Evolutionary conservation across 495 filamentous ascomycete genomes (phyloP).

Genomic region (Talaromyces proteolyticus): DNA sequence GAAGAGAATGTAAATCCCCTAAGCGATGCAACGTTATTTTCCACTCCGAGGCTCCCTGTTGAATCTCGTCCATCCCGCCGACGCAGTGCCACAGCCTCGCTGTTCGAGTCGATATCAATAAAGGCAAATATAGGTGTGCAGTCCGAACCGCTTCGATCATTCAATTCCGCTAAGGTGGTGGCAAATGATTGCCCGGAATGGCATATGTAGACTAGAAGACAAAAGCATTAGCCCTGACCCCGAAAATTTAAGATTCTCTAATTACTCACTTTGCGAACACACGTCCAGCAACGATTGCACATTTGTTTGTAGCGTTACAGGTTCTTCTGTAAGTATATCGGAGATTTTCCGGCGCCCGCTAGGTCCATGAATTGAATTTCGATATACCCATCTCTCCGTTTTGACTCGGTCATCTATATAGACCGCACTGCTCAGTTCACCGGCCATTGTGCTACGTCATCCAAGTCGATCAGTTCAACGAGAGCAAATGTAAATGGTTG

Average conservation of each 20-base stretch:
- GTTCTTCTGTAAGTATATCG: slow-evolving; percentile 34
- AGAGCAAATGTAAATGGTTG: neutral
- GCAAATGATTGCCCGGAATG: slow-evolving; percentile 65
- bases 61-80: slow-evolving; percentile 29
- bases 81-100: slow-evolving; percentile 24
- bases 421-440: slow-evolving; percentile 68
- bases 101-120: slow-evolving; percentile 53
- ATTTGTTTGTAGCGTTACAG: slow-evolving; percentile 43
- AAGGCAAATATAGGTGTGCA: slow-evolving; percentile 71
- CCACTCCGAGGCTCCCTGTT: neutral
- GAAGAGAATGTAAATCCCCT: slow-evolving; percentile 39
- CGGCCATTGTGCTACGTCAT: slow-evolving; percentile 48
- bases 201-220: slow-evolving; percentile 62
- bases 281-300: slow-evolving; percentile 42
- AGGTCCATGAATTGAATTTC: slow-evolving; percentile 26
- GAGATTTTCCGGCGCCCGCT: slow-evolving; percentile 18
- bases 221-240: slow-evolving; percentile 5
- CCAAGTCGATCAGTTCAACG: neutral
- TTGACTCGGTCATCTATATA: slow-evolving; percentile 74
- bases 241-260: no score
- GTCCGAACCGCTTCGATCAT: slow-evolving; percentile 53
- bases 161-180: slow-evolving; percentile 60
- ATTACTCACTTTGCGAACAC: slow-evolving; percentile 48
- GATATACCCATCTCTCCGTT: slow-evolving; percentile 54
- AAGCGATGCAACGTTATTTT: slow-evolving; percentile 23